phyloP scores from a whole-genome alignment of 345 rosid genomes.

The Dimocarpus longan region DNA sequence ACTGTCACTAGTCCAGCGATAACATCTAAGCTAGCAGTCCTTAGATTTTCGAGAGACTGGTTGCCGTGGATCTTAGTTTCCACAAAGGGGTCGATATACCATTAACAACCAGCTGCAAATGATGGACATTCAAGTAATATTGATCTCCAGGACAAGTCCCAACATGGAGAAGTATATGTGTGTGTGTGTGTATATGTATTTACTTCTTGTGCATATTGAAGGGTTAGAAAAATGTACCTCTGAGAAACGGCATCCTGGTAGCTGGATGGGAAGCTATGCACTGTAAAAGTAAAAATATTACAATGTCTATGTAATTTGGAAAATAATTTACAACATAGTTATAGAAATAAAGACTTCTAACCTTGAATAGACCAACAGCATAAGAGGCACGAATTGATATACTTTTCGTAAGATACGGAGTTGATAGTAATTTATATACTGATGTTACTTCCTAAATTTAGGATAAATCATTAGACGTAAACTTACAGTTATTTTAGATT shows the following conservation, averaged over 20 bases:
- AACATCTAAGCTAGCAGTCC: slow-evolving; percentile 64
- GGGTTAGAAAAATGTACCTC: slow-evolving; percentile 40
- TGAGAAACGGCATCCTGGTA: slow-evolving; percentile 42
- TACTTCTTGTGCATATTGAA: not conserved
- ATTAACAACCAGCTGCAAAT: slow-evolving; percentile 49
- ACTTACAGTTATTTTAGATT: no score
- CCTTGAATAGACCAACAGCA: slow-evolving; percentile 64
- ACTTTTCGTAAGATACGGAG: slow-evolving; percentile 31
- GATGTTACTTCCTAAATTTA: slow-evolving; percentile 50
- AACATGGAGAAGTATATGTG: not conserved
- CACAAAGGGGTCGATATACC: slow-evolving; percentile 53
- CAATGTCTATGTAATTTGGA: no score
- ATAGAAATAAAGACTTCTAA: slow-evolving; percentile 4
- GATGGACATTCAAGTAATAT: slow-evolving; percentile 13
- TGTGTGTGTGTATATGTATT: no score
- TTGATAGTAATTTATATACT: slow-evolving; percentile 33
- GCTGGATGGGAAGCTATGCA: slow-evolving; percentile 57
- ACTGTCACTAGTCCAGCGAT: slow-evolving; percentile 66
- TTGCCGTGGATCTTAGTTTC: slow-evolving; percentile 30
- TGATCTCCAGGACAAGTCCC: slow-evolving; percentile 13
- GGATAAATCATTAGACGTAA: not conserved
- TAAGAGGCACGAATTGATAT: slow-evolving; percentile 42
- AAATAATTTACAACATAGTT: not conserved
- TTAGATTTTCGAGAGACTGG: slow-evolving; percentile 46
- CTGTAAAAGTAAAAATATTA: slow-evolving; percentile 20